Evolutionary conservation across 2,329 filamentous ascomycete species (phyloP).

Genomic region (Chaetomium sp.): DNA sequence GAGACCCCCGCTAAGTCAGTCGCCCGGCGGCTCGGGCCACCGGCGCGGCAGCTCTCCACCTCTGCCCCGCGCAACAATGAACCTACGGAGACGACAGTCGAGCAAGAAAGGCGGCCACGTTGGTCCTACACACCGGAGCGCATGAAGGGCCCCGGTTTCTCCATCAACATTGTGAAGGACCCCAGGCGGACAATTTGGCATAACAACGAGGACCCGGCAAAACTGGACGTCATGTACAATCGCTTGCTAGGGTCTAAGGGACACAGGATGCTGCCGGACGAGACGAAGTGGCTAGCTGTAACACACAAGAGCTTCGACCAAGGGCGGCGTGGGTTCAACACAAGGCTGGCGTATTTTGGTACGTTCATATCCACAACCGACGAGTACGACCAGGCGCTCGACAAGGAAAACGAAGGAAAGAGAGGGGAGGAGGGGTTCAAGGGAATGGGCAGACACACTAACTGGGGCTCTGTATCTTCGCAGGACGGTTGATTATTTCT

Average conservation of each 20-base stretch:
- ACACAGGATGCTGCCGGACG: constrained; percentile 70
- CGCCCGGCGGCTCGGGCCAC: constrained; percentile 7
- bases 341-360: constrained; percentile 86
- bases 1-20: constrained; percentile 15
- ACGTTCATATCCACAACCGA: constrained; percentile 24
- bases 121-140: constrained; percentile 64
- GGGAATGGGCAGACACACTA: neutral
- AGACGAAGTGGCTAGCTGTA: constrained; percentile 92
- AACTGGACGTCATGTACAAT: constrained; percentile 72
- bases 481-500: constrained; percentile 25
- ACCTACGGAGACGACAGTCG: neutral
- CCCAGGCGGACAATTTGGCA: constrained; percentile 49
- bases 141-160: constrained; percentile 63
- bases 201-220: constrained; percentile 69
- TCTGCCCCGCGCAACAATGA: constrained; percentile 9
- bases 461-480: neutral
- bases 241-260: constrained; percentile 68
- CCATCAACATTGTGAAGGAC: constrained; percentile 50
- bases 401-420: no score
- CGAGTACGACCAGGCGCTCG: neutral
- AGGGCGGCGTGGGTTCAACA: constrained; percentile 88
- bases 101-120: constrained; percentile 40
- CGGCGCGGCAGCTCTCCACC: constrained; percentile 13
- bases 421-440: neutral
- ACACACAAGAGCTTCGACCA: constrained; percentile 99